Conservation (phyloP, 352 stramenopile species). For the Phytopythium ostracodes region DNA sequence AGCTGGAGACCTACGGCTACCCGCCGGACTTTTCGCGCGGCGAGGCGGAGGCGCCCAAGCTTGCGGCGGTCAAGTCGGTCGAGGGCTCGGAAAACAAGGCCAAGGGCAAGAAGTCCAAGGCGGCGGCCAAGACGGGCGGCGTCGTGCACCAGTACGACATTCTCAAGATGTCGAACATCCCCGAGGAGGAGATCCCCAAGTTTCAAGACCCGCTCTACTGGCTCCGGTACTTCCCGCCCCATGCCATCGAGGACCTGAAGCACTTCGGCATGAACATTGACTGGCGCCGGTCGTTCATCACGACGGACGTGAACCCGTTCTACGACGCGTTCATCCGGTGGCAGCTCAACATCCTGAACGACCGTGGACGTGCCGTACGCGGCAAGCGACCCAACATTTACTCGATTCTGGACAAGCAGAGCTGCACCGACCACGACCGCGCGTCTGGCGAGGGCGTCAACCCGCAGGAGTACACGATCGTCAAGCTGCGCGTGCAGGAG, state of each 20-base stretch:
- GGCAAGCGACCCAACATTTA: constrained; percentile 99
- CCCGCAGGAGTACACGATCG: constrained; percentile 99
- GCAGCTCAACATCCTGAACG: constrained; percentile 98
- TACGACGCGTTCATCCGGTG: constrained; percentile 99
- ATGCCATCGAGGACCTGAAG: constrained; percentile 96
- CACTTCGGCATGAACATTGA: constrained; percentile 96
- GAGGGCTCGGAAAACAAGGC: constrained; percentile 81
- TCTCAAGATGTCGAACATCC: constrained; percentile 91
- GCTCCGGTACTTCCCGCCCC: constrained; percentile 98
- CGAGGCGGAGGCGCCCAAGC: constrained; percentile 6
- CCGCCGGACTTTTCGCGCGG: constrained; percentile 88
- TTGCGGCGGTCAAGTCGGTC: constrained; percentile 58
- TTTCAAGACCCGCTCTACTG: constrained; percentile 98
- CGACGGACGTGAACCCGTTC: constrained; percentile 98
- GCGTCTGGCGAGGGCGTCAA: constrained; percentile 97
- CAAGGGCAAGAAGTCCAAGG: constrained; percentile 98
- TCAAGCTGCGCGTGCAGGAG: constrained; percentile 95
- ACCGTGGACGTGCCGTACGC: constrained; percentile 83
- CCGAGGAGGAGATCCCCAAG: constrained; percentile 93
- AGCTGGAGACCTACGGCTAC: constrained; percentile 93
- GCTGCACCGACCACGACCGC: constrained; percentile 99
- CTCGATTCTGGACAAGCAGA: constrained; percentile 97
- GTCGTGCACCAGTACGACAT: constrained; percentile 99
- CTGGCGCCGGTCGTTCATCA: constrained; percentile 99
- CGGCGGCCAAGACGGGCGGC: constrained; percentile 96